Conservation (phyloP, 805 yeast genomes). For the Suhomyces pyralidae region DNA sequence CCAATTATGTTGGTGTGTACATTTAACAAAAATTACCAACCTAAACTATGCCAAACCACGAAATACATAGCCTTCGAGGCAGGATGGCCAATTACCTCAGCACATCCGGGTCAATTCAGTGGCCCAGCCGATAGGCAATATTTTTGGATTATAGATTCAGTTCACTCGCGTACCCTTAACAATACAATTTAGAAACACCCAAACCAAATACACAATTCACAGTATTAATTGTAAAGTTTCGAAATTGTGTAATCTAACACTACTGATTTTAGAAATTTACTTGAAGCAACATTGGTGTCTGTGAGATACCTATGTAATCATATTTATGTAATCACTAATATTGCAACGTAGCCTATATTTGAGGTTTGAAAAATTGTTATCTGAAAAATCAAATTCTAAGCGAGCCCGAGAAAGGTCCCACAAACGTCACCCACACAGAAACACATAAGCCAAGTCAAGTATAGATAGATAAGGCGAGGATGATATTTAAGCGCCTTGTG, state of each 20-base stretch:
- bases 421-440: not conserved
- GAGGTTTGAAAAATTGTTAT: not conserved
- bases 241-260: too few relatives aligned
- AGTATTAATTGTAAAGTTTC: not conserved
- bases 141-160: not conserved
- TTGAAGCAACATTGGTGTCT: too few relatives aligned
- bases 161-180: not conserved
- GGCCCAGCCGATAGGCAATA: not conserved
- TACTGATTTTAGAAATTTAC: too few relatives aligned
- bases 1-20: slow-evolving; percentile 44
- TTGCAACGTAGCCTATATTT: not conserved
- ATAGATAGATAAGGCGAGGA: not conserved
- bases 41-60: not conserved
- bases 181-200: not conserved
- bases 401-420: not conserved
- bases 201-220: not conserved
- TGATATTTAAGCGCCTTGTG: slow-evolving; percentile 4
- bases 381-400: not conserved
- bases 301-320: too few relatives aligned
- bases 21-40: slow-evolving; percentile 16
- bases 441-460: not conserved
- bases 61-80: not conserved
- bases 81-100: not conserved
- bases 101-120: too few relatives aligned
- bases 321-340: too few relatives aligned